Evolutionary conservation across 306 rosid genomes (phyloP).

Genomic region (Trifolium subterraneum): DNA sequence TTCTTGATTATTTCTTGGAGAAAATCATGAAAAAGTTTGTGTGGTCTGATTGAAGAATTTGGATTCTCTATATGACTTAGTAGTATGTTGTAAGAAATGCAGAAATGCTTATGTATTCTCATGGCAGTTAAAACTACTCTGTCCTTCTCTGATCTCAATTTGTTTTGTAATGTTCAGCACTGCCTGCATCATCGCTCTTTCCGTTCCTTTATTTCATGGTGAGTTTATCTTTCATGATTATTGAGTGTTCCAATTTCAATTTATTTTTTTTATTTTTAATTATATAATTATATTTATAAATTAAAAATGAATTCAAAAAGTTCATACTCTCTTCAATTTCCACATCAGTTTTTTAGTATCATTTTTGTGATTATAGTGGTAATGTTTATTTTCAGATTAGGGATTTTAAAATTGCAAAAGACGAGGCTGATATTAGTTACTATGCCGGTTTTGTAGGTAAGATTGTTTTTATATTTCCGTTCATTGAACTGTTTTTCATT

Average conservation of each 20-base stretch:
- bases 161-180: slow-evolving; percentile 41
- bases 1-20: not conserved
- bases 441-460: slow-evolving; percentile 88
- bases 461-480: slow-evolving; percentile 18
- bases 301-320: too few relatives aligned
- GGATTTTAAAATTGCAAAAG: slow-evolving; percentile 77
- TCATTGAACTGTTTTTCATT: not conserved
- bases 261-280: too few relatives aligned
- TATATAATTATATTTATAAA: too few relatives aligned
- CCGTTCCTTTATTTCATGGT: slow-evolving; percentile 62
- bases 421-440: slow-evolving; percentile 74
- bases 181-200: slow-evolving; percentile 56
- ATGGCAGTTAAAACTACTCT: not conserved
- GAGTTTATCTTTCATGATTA: slow-evolving; percentile 28
- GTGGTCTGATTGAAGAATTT: not conserved
- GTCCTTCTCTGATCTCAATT: slow-evolving; percentile 14
- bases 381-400: slow-evolving; percentile 56
- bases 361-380: not conserved
- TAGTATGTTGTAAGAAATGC: not conserved
- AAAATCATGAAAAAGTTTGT: not conserved
- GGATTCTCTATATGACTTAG: too few relatives aligned
- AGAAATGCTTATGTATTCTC: not conserved
- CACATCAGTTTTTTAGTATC: too few relatives aligned
- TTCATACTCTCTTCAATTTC: too few relatives aligned
- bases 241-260: not conserved